These are phyloP conservation scores for Hypoxylon cercidicola DNA, from an alignment of 495 filamentous ascomycete genomes.

Conservation along the genomic window DNA sequence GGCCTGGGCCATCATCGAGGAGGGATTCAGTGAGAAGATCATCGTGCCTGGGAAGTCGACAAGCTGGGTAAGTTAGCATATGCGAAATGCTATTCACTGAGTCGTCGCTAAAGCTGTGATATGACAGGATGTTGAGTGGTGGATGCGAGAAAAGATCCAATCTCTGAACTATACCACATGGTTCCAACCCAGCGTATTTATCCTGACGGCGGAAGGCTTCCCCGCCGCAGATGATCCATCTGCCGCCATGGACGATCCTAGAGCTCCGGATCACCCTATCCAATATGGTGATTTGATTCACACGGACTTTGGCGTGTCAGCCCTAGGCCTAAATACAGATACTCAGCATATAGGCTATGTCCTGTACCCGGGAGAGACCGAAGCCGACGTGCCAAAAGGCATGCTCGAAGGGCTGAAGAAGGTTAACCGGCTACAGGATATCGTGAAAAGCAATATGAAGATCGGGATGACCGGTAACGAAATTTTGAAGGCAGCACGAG, in stretches of 20 bases:
- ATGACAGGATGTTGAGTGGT: constrained; percentile 59
- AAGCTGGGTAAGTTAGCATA: constrained; percentile 46
- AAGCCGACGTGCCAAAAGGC: constrained; percentile 50
- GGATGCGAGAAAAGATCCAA: constrained; percentile 57
- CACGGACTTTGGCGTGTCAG: constrained; percentile 59
- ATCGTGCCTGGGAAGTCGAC: constrained; percentile 55
- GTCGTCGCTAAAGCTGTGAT: constrained; percentile 5
- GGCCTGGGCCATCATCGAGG: constrained; percentile 59
- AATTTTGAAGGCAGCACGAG: constrained; percentile 48
- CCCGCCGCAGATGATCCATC: constrained; percentile 27
- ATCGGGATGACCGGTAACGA: constrained; percentile 54
- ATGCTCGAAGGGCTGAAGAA: constrained; percentile 54
- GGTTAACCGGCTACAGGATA: constrained; percentile 58
- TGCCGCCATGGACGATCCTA: constrained; percentile 15
- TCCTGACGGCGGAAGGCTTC: constrained; percentile 45
- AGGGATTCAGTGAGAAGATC: constrained; percentile 56
- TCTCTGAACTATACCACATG: constrained; percentile 60
- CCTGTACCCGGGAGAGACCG: constrained; percentile 53
- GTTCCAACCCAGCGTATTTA: constrained; percentile 58
- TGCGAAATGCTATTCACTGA: neutral
- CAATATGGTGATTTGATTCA: constrained; percentile 56
- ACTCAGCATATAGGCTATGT: constrained; percentile 62
- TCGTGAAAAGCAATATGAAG: constrained; percentile 55
- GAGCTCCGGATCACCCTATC: constrained; percentile 45
- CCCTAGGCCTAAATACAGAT: constrained; percentile 60